Evolutionary conservation across 129 eudicot species (phyloP).

Genomic region (Flaveria bidentis): DNA sequence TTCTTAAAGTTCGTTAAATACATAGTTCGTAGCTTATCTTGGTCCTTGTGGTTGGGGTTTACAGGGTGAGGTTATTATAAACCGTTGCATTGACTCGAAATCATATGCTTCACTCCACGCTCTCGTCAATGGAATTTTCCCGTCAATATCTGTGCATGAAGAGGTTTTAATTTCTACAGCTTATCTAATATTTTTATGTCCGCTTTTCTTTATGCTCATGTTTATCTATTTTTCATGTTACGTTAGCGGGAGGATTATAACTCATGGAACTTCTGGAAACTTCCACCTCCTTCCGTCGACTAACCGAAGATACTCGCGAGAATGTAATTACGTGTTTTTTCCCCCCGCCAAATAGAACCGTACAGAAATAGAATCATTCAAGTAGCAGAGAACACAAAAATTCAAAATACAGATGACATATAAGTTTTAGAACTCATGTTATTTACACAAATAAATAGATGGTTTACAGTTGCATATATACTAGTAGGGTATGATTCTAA

Average conservation of each 20-base stretch:
- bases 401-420: conserved; percentile 28
- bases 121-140: conserved; percentile 86
- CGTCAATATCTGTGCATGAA: conserved; percentile 57
- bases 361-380: conserved; percentile 35
- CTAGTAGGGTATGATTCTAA: conserved; percentile 38
- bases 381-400: conserved; percentile 14
- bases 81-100: conserved; percentile 75
- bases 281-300: conserved; percentile 60
- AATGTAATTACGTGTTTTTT: conserved; percentile 25
- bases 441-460: conserved; percentile 31
- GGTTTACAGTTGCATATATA: too few relatives aligned
- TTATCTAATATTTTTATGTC: not conserved
- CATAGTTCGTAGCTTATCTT: not conserved
- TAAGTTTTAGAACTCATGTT: conserved; percentile 28
- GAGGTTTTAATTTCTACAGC: conserved; percentile 48
- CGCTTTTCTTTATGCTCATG: not conserved
- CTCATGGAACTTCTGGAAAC: conserved; percentile 93
- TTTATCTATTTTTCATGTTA: conserved; percentile 6
- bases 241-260: conserved; percentile 76
- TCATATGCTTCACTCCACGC: conserved; percentile 78
- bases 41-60: conserved; percentile 14
- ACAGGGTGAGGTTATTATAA: conserved; percentile 86
- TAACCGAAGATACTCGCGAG: conserved; percentile 19
- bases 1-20: not conserved
- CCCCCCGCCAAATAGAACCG: conserved; percentile 8